phyloP scores from a whole-genome alignment of 148 eudicot species.

The Cornus controversa region DNA sequence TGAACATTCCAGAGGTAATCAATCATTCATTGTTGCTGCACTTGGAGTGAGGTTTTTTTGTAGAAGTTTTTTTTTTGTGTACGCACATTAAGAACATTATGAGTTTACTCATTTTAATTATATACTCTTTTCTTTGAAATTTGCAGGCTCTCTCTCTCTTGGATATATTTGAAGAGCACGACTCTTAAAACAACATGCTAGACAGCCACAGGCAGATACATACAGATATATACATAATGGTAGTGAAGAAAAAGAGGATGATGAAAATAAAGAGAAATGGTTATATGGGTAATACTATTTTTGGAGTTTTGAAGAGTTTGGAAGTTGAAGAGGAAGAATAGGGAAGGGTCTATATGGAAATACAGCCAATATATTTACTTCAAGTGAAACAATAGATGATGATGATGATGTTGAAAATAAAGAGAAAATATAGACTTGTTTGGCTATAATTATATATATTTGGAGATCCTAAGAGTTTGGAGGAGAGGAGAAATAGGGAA shows the following conservation, averaged over 20 bases:
- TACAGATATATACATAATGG: too few species aligned
- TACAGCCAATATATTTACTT: too few species aligned
- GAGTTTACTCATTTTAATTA: neutral
- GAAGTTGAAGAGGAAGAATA: constrained; percentile 1
- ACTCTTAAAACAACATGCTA: neutral
- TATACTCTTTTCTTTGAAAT: neutral
- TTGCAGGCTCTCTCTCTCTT: constrained; percentile 72
- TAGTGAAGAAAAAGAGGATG: neutral
- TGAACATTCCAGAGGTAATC: constrained; percentile 89
- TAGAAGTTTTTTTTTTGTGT: neutral
- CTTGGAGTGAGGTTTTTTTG: neutral
- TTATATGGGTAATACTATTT: neutral
- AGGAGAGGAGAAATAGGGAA: too few species aligned
- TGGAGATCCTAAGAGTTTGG: too few species aligned
- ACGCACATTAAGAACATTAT: neutral
- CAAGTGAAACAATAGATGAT: too few species aligned
- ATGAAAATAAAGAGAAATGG: neutral
- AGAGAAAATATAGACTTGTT: too few species aligned
- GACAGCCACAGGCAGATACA: too few species aligned
- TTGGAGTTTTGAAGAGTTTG: constrained; percentile 18
- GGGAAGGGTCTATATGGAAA: neutral
- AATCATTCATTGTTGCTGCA: neutral
- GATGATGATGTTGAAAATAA: too few species aligned
- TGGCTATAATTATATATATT: too few species aligned
- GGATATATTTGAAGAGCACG: constrained; percentile 52